Conservation (phyloP, 2,329 filamentous ascomycete genomes). For the Cordyceps tenuipes region DNA sequence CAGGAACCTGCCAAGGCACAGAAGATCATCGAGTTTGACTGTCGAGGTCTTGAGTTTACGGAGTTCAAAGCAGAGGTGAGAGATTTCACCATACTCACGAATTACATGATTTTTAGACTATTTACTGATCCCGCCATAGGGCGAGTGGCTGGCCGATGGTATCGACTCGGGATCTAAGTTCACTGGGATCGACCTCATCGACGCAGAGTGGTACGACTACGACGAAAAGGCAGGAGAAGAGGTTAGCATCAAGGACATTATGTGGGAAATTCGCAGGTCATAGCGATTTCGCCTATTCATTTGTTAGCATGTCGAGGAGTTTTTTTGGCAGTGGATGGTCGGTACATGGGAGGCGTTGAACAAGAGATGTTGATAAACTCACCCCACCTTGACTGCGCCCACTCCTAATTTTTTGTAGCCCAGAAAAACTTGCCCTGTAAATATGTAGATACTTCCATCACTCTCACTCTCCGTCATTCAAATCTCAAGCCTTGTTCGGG, state of each 20-base stretch:
- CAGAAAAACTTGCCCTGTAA: not conserved
- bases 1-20: conserved; percentile 63
- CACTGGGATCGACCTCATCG: conserved; percentile 67
- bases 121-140: conserved; percentile 39
- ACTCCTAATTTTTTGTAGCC: not conserved
- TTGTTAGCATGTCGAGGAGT: not conserved
- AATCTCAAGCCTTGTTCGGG: not conserved
- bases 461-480: not conserved
- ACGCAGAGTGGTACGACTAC: conserved; percentile 97
- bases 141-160: conserved; percentile 83
- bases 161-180: conserved; percentile 76
- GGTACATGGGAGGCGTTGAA: conserved; percentile 1
- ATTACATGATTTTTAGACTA: not conserved
- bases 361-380: not conserved
- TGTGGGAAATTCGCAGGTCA: conserved; percentile 73
- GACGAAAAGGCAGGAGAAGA: conserved; percentile 90
- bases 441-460: not conserved
- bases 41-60: conserved; percentile 82
- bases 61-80: conserved; percentile 82
- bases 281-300: conserved; percentile 28
- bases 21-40: conserved; percentile 86
- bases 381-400: conserved; percentile 5
- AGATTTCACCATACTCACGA: not conserved
- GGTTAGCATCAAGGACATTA: conserved; percentile 83
- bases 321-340: not conserved